Base-by-base conservation (phyloP, 176 grass and related monocot species). In the Pontederia paniculata region DNA sequence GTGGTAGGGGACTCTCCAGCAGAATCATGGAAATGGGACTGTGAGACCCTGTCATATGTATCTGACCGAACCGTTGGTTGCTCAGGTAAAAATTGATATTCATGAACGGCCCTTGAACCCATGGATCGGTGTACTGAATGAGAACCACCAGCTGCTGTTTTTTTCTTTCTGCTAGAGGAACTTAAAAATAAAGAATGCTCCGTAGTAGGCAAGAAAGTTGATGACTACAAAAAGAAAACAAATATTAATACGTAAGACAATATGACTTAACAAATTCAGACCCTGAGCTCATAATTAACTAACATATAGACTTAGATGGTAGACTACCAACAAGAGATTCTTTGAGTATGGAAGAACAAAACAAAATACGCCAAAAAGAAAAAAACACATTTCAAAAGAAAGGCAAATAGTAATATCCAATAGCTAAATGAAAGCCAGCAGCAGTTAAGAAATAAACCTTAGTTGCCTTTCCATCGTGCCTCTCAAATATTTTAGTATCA, bases 71-170 rank as follows among this genome's bases (percentile, higher is more conserved):
- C 69, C 47, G 51, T 81, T 62, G 86, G 69, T 45, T 91, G 83
- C 54, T 91, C 86, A 45, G 86, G 80, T 55, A 91, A 72, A 79
- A 98, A 98, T 37, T 84, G 83, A 22, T 91, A 88, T 53, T 88
- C 93, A 50, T 67, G 82, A 60, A 76, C 74, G 66, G 83, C 72
- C 19, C 70, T 78, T 62, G 84, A 63, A 60, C 81, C 62, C 70
- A 66, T 57, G 47, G 76, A 85, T 64, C 76, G 59, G 14, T 31
- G 1, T 2, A 31, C 25, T 31, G 25, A 31, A 31, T 2, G 74
- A 44, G 75, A 80, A 70, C 66, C 77, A 45, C 74, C 69, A 55
- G 42, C 11, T 60, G 73, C 19, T 15, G 64, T 69, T 62, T 98
- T 98, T 45, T 72, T 73, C 42, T 91, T 91, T 21, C 69, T 69